Evolutionary conservation across 306 rosid genomes (phyloP), one percentile per base, ranked within the genome.

Genomic region (Vigna mungo): DNA sequence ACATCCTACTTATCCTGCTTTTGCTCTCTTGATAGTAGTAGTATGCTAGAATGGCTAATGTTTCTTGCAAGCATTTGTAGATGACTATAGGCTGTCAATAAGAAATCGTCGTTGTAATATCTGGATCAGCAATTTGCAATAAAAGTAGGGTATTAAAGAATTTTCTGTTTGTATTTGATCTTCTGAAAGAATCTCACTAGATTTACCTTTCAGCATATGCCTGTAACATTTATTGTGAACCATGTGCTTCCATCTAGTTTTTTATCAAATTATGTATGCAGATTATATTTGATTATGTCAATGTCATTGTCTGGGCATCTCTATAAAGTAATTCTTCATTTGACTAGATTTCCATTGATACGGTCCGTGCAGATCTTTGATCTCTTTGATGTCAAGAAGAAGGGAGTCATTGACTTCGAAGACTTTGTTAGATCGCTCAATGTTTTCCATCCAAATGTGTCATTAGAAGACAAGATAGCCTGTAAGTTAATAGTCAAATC

Each of bases 381-480:
- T 79, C 84, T 95, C 48, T 95, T 95, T 76, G 99, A 95, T 74
- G 95, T 92, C 61, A 93, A 90, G 84, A 78, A 47, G 78, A 92
- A 83, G 82, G 99, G 99, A 58, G 90, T 87, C 41, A 91, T 95
- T 79, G 99, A 95, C 78, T 95, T 95, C 54, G 94, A 84, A 41
- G 99, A 95, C 80, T 95, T 95, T 68, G 99, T 95, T 36, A 88
- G 94, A 87, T 85, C 99, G 73, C 96, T 95, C 77, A 87, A 88
- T 68, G 95, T 95, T 75, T 95, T 95, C 84, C 99, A 95, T 81
- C 99, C 99, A 63, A 95, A 95, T 84, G 95, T 90, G 56, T 82
- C 97, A 1, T 84, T 73, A 66, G 96, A 95, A 80, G 97, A 81
- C 83, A 95, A 95, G 87, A 88, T 95, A 56, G 92, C 91, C 2